Conservation (phyloP, 2,329 filamentous ascomycete species). For the Dendrostoma leiphaemia region DNA sequence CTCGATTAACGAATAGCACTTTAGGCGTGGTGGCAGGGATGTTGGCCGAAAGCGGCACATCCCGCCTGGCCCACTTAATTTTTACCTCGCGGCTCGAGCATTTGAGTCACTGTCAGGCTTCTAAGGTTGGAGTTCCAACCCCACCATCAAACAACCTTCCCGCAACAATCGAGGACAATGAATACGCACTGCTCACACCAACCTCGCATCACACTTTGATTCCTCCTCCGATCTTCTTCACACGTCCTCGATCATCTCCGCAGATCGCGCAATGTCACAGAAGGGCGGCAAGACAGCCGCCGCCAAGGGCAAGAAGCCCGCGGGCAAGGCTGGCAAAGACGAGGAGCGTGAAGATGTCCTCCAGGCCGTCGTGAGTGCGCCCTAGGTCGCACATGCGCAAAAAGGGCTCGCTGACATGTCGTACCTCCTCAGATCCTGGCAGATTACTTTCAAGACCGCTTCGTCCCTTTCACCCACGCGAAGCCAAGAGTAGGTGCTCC, state of each 20-base stretch:
- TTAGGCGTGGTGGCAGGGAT: not conserved
- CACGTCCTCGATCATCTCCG: not conserved
- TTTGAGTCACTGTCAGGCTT: constrained; percentile 3
- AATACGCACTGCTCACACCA: not conserved
- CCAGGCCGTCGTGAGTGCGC: constrained; percentile 51
- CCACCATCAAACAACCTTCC: not conserved
- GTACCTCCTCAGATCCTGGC: constrained; percentile 68
- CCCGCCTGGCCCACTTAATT: not conserved
- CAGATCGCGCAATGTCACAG: constrained; percentile 38
- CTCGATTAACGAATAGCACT: too few relatives aligned
- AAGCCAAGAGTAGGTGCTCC: constrained; percentile 69
- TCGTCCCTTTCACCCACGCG: constrained; percentile 84
- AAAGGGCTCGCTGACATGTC: constrained; percentile 21
- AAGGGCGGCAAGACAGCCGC: constrained; percentile 35
- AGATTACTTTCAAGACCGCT: constrained; percentile 92
- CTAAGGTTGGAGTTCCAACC: not conserved
- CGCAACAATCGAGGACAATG: not conserved
- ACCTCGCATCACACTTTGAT: not conserved
- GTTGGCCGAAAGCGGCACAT: not conserved
- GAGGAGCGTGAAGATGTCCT: constrained; percentile 60
- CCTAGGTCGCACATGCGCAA: constrained; percentile 23
- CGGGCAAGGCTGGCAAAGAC: constrained; percentile 43
- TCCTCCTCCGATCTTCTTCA: not conserved
- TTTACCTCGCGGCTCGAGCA: not conserved
- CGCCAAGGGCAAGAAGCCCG: constrained; percentile 52